Percentiles rank a stretch among this genome's conserved stretches.
phyloP scores from a whole-genome alignment of 176 grass and related monocot species.

The Urochloa ruziziensis region DNA sequence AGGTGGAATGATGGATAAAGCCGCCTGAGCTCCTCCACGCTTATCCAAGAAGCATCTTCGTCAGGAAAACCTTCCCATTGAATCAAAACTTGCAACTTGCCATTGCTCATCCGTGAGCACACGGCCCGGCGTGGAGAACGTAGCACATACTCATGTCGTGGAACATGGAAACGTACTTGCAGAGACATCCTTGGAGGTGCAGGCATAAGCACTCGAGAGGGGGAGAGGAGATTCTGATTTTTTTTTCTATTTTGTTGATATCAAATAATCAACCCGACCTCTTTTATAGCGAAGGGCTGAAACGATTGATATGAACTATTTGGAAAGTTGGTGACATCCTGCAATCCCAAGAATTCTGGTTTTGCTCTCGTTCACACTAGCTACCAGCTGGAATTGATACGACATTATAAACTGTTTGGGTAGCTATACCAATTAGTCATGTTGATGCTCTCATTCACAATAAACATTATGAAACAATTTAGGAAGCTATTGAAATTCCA shows the following conservation, averaged over 20 bases:
- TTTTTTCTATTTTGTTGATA: no score
- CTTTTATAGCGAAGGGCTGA: no score
- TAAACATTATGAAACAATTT: no score
- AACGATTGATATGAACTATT: background rate
- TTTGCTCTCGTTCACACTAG: background rate
- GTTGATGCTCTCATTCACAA: no score
- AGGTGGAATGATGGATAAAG: background rate
- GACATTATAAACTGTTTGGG: no score
- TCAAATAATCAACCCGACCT: no score
- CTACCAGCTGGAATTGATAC: background rate
- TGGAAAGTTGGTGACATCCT: background rate
- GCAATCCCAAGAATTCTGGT: background rate
- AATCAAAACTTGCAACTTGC: background rate
- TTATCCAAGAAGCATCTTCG: background rate
- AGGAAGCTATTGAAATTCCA: no score
- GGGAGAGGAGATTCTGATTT: no score
- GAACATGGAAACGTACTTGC: background rate
- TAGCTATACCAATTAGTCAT: no score
- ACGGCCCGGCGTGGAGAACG: background rate
- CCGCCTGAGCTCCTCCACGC: background rate
- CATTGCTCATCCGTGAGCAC: background rate
- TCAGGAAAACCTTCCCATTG: background rate
- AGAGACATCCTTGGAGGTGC: background rate
- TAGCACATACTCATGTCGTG: background rate
- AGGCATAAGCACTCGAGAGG: background rate